Conservation (phyloP, 192 early-diverging fungal genomes). For the Obelidium mucronatum region DNA sequence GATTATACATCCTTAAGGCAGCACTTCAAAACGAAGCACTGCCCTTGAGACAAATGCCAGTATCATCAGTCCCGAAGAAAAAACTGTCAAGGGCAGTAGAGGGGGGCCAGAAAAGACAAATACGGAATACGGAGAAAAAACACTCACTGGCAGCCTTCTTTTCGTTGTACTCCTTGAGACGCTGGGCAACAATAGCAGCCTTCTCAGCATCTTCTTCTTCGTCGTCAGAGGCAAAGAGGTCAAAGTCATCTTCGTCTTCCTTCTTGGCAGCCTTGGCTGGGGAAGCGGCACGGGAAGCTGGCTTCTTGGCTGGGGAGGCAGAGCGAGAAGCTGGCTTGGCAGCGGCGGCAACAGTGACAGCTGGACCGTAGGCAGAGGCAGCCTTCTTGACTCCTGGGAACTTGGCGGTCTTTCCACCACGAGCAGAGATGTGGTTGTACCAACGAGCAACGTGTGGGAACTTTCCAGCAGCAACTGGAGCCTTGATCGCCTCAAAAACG, state of each 20-base stretch:
- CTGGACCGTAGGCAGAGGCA: conserved; percentile 64
- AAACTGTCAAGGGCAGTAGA: conserved; percentile 11
- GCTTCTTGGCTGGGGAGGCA: conserved; percentile 44
- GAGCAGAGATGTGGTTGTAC: conserved; percentile 89
- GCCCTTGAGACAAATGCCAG: conserved; percentile 44
- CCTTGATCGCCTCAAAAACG: conserved; percentile 80
- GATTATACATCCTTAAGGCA: conserved; percentile 6
- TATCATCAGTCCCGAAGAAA: conserved; percentile 34
- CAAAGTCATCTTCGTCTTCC: conserved; percentile 92
- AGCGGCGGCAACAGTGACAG: conserved; percentile 49
- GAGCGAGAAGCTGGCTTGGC: conserved; percentile 40
- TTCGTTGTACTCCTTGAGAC: conserved; percentile 88
- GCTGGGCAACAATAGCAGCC: conserved; percentile 85
- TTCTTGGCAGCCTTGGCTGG: conserved; percentile 61
- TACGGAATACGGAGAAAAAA: conserved; percentile 5
- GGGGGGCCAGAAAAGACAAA: neutral
- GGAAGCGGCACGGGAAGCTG: conserved; percentile 4
- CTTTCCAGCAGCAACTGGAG: conserved; percentile 73
- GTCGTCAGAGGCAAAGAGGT: conserved; percentile 95
- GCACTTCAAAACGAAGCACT: conserved; percentile 31
- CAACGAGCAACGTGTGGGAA: conserved; percentile 93
- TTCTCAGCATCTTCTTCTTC: conserved; percentile 92
- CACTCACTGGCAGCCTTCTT: conserved; percentile 81
- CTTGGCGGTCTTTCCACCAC: conserved; percentile 42
- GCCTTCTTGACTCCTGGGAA: conserved; percentile 60